Conservation (phyloP, 306 rosid species). For the Pueraria montana region DNA sequence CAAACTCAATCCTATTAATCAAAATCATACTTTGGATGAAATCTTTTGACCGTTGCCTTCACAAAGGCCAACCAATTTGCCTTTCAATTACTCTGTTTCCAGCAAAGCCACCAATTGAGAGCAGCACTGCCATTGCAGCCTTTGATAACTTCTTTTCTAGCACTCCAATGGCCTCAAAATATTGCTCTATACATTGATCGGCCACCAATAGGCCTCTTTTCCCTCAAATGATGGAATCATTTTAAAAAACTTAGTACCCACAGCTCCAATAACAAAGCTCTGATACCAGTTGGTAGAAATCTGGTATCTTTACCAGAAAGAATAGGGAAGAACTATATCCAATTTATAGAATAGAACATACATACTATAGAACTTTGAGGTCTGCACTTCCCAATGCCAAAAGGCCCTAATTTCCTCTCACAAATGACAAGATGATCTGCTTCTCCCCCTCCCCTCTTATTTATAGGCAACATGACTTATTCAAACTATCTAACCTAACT, state of each 20-base stretch:
- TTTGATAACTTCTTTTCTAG: neutral
- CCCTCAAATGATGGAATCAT: neutral
- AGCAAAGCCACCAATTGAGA: neutral
- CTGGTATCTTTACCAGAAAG: neutral
- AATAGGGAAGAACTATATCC: neutral
- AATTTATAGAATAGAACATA: neutral
- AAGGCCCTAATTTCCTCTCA: neutral
- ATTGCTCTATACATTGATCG: neutral
- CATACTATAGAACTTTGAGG: neutral
- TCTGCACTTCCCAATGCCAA: neutral
- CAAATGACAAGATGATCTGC: neutral
- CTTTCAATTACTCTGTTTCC: neutral
- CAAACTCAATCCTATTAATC: neutral
- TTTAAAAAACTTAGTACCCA: neutral
- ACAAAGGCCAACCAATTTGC: neutral
- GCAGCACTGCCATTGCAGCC: neutral
- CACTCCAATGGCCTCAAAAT: constrained; percentile 3
- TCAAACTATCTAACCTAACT: neutral
- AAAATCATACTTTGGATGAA: neutral
- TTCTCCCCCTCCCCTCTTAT: neutral
- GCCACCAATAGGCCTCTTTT: neutral
- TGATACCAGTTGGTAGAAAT: neutral
- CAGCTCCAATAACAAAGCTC: neutral
- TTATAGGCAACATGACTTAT: neutral
- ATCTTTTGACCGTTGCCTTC: too few species aligned